Percentiles rank a stretch among this genome's conserved stretches.
These are phyloP conservation scores for Coniochaeta sp. DNA, from an alignment of 2,329 filamentous ascomycete species.

Conservation along the genomic window DNA sequence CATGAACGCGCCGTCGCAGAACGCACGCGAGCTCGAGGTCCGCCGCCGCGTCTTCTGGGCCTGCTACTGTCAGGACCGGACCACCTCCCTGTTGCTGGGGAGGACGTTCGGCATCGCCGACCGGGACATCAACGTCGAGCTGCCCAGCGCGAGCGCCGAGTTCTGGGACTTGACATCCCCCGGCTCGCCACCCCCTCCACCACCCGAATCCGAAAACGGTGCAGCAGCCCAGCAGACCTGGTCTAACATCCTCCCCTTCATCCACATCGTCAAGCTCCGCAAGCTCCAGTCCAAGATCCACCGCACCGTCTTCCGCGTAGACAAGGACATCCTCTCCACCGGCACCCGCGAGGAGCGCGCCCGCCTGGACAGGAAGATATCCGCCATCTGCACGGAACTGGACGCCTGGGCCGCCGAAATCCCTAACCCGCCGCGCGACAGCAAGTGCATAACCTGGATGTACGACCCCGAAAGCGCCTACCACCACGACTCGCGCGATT, in stretches of 20 bases:
- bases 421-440: slow-evolving; percentile 14
- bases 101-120: slow-evolving; percentile 26
- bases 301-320: background rate
- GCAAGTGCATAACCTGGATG: slow-evolving; percentile 16
- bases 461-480: slow-evolving; percentile 17
- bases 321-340: slow-evolving; percentile 5
- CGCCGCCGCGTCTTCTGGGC: slow-evolving; percentile 25
- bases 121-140: slow-evolving; percentile 22
- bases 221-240: slow-evolving; percentile 5
- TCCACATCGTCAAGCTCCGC: slow-evolving; percentile 18
- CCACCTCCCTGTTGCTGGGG: slow-evolving; percentile 24
- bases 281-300: slow-evolving; percentile 11
- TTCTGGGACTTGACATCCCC: slow-evolving; percentile 13
- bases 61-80: slow-evolving; percentile 24
- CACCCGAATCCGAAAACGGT: background rate
- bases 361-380: slow-evolving; percentile 13
- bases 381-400: slow-evolving; percentile 9
- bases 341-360: slow-evolving; percentile 1
- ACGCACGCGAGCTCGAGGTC: slow-evolving; percentile 16
- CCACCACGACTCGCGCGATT: slow-evolving; percentile 18
- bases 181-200: background rate
- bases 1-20: background rate
- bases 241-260: slow-evolving; percentile 17
- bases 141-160: slow-evolving; percentile 16
- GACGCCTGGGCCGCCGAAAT: slow-evolving; percentile 13